Evolutionary conservation across 768 basidiomycete genomes (phyloP).

Genomic region (Boletus pseudopeckii): DNA sequence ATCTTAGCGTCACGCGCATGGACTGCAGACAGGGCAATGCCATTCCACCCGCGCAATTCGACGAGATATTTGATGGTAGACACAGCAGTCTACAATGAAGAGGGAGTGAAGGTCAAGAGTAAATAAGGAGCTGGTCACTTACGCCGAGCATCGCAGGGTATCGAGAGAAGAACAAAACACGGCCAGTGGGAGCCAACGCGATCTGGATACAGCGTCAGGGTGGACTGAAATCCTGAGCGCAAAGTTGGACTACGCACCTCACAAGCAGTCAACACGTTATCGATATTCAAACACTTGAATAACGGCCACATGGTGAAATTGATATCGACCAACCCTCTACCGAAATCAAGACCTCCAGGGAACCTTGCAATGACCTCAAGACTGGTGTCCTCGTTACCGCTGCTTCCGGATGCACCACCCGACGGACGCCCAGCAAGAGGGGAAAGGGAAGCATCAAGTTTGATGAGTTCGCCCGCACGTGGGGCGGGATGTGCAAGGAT

Average conservation of each 20-base stretch:
- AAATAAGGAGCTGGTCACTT: slow-evolving; percentile 17
- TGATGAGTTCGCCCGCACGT: slow-evolving; percentile 81
- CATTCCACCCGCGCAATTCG: slow-evolving; percentile 90
- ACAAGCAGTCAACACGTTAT: slow-evolving; percentile 89
- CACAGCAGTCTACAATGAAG: slow-evolving; percentile 67
- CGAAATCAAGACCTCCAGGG: slow-evolving; percentile 92
- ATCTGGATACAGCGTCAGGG: slow-evolving; percentile 43
- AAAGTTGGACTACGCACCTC: slow-evolving; percentile 50
- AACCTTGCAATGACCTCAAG: slow-evolving; percentile 87
- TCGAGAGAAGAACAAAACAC: slow-evolving; percentile 82
- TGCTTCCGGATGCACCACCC: slow-evolving; percentile 36
- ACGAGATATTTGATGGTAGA: slow-evolving; percentile 87
- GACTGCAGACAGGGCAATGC: slow-evolving; percentile 76
- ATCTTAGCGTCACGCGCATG: slow-evolving; percentile 90
- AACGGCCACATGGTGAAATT: slow-evolving; percentile 98
- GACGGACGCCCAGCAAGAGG: slow-evolving; percentile 39
- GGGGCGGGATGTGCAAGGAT: slow-evolving; percentile 86
- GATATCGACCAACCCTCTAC: slow-evolving; percentile 85
- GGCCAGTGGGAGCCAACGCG: slow-evolving; percentile 82
- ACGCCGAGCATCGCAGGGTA: slow-evolving; percentile 91
- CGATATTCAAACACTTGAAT: slow-evolving; percentile 89
- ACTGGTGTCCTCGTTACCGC: slow-evolving; percentile 37
- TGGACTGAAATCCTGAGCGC: not conserved
- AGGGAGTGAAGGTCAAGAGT: not conserved
- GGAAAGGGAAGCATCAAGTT: slow-evolving; percentile 76